Percentiles rank a stretch among this genome's conserved stretches.
Evolutionary conservation across 495 filamentous ascomycete genomes (phyloP).

Genomic region (Aspergillus haitiensis): DNA sequence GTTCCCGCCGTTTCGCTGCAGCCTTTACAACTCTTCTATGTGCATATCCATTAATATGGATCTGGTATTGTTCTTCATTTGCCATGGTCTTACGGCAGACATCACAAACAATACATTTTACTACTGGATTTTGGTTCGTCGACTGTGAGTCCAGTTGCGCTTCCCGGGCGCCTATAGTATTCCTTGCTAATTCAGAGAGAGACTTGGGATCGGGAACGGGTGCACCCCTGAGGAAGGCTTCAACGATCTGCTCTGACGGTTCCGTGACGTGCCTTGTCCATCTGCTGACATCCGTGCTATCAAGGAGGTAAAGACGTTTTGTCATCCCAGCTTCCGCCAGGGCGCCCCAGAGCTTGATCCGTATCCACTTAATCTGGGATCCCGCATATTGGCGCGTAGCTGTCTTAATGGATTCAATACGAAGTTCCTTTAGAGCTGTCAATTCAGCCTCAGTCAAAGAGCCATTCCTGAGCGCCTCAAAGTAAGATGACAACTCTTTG

Average conservation of each 20-base stretch:
- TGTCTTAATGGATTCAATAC: slow-evolving; percentile 63
- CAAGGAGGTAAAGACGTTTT: slow-evolving; percentile 67
- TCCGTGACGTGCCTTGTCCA: slow-evolving; percentile 62
- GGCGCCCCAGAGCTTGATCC: slow-evolving; percentile 70
- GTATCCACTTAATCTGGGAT: slow-evolving; percentile 82
- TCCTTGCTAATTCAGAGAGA: slow-evolving; percentile 59
- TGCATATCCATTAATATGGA: slow-evolving; percentile 66
- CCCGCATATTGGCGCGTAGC: slow-evolving; percentile 87
- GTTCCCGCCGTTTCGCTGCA: slow-evolving; percentile 32
- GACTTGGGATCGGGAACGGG: slow-evolving; percentile 59
- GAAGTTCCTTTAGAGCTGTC: slow-evolving; percentile 40
- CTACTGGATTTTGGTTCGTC: slow-evolving; percentile 39
- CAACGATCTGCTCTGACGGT: slow-evolving; percentile 62
- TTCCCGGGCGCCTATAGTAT: slow-evolving; percentile 55
- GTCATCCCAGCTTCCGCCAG: slow-evolving; percentile 53
- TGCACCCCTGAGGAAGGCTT: slow-evolving; percentile 55
- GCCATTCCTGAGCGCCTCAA: slow-evolving; percentile 50
- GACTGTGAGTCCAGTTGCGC: slow-evolving; percentile 35
- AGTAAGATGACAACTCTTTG: slow-evolving; percentile 79
- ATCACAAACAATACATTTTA: slow-evolving; percentile 60
- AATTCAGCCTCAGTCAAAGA: slow-evolving; percentile 40
- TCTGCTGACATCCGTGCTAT: slow-evolving; percentile 61
- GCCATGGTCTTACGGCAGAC: slow-evolving; percentile 67
- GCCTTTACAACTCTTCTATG: slow-evolving; percentile 54
- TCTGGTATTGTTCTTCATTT: slow-evolving; percentile 71